Evolutionary conservation across 2,329 filamentous ascomycete genomes (phyloP), one percentile per base, ranked within the genome.

Genomic region (Paraphoma sp.): DNA sequence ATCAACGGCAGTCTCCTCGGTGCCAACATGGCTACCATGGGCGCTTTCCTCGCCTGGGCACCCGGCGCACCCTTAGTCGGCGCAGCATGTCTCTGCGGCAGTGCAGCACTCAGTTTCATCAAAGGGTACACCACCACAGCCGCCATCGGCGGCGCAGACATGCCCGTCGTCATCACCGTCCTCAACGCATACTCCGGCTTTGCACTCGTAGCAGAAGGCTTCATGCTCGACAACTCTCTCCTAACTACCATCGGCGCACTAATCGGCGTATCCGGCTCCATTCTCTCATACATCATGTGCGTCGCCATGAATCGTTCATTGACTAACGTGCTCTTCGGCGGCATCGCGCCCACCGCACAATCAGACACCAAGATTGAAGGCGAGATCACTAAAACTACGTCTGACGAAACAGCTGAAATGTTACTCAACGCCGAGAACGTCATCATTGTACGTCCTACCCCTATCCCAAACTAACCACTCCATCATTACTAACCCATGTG

Each of bases 151-250:
- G 93, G 92, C n/a, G 92, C 92, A 11, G 93, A 97, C 70, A 96
- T 96, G 92, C 92, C 89, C 12, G 92, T 96, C 5, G 91, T 95
- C 31, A 96, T 96, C 61, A 96, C 92, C 0, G 92, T 96, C 1
- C 79, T 97, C 17, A 97, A 96, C 66, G 92, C 92, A 0, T 96
- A 96, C 73, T 94, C 91, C 46, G 93, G 93, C 11, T 97, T 96
- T 55, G 93, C 93, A 0, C 83, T 97, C 2, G 92, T 97, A 0
- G 92, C 93, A 0, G 92, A 97, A 76, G 93, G 93, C 0, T 89
- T 96, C 74, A 97, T 97, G 93, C 82, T 97, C 12, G 88, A 95
- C 64, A 96, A 96, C 56, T 87, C 92, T 0, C 83, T 97, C 0
- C 82, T 97, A 1, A 96, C 92, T 0, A 93, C 90, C 0, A 89